Conservation (phyloP, 2,329 filamentous ascomycete species). For the Arthrobotrys conoides region DNA sequence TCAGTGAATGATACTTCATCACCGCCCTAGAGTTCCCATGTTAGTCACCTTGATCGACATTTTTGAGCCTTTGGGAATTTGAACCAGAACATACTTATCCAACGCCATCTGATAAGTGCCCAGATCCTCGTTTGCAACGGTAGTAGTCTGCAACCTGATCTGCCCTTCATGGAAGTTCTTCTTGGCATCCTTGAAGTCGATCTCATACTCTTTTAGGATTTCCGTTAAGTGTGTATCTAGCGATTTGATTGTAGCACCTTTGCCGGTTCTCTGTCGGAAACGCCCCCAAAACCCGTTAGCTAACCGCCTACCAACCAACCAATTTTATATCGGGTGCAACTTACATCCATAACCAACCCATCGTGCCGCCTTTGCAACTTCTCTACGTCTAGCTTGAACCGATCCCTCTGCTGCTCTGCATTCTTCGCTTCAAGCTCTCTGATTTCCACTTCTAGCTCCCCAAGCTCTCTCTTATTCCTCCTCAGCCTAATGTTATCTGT, state of each 20-base stretch:
- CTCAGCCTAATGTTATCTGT: slow-evolving; percentile 89
- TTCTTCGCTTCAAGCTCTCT: slow-evolving; percentile 81
- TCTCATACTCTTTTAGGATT: slow-evolving; percentile 83
- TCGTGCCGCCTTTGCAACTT: slow-evolving; percentile 78
- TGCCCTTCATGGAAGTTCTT: slow-evolving; percentile 79
- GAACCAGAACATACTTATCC: slow-evolving; percentile 74
- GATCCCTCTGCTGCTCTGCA: slow-evolving; percentile 84
- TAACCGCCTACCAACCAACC: not conserved
- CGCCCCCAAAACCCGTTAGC: slow-evolving; percentile 4
- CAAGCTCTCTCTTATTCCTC: slow-evolving; percentile 78
- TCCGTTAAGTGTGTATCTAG: slow-evolving; percentile 85
- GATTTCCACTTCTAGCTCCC: slow-evolving; percentile 79
- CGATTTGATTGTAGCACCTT: slow-evolving; percentile 83
- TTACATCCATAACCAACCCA: slow-evolving; percentile 79
- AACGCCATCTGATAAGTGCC: slow-evolving; percentile 85
- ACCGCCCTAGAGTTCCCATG: slow-evolving; percentile 73
- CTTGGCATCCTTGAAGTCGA: slow-evolving; percentile 87
- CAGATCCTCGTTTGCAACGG: slow-evolving; percentile 91
- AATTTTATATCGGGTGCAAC: slow-evolving; percentile 64
- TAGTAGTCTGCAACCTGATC: slow-evolving; percentile 76
- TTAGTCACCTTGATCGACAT: not conserved
- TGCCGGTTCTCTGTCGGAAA: slow-evolving; percentile 64
- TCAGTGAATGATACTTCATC: slow-evolving; percentile 94
- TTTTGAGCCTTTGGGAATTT: too few species aligned
- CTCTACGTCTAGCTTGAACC: slow-evolving; percentile 78